Evolutionary conservation across 129 eudicot species (phyloP).

Genomic region (Arctium lappa): DNA sequence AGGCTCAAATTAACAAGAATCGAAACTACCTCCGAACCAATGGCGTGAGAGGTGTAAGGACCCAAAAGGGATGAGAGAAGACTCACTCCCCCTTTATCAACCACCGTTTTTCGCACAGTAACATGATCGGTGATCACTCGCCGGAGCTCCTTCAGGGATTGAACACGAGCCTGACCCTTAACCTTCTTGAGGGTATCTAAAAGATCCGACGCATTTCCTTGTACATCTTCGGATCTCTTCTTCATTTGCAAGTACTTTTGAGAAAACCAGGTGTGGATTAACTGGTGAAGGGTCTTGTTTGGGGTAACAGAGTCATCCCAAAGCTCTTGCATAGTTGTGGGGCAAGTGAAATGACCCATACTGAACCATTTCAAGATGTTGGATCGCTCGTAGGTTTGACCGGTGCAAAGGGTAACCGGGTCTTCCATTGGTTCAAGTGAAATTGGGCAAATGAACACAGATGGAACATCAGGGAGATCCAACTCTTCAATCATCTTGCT

Average conservation of each 20-base stretch:
- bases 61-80: slow-evolving; percentile 37
- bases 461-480: slow-evolving; percentile 44
- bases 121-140: slow-evolving; percentile 32
- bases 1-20: slow-evolving; percentile 48
- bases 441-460: slow-evolving; percentile 63
- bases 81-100: slow-evolving; percentile 37
- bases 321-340: slow-evolving; percentile 69
- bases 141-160: slow-evolving; percentile 38
- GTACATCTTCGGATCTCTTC: slow-evolving; percentile 53
- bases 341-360: slow-evolving; percentile 61
- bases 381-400: slow-evolving; percentile 56
- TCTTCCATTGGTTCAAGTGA: slow-evolving; percentile 63
- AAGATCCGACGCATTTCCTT: slow-evolving; percentile 38
- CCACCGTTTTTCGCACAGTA: slow-evolving; percentile 33
- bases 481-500: slow-evolving; percentile 44
- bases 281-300: slow-evolving; percentile 44
- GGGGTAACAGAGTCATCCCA: slow-evolving; percentile 63
- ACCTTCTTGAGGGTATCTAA: slow-evolving; percentile 39
- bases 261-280: slow-evolving; percentile 50
- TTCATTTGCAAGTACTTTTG: slow-evolving; percentile 49
- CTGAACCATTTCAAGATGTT: slow-evolving; percentile 55
- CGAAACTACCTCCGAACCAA: slow-evolving; percentile 49
- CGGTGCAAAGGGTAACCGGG: slow-evolving; percentile 62
- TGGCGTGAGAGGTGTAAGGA: slow-evolving; percentile 50
- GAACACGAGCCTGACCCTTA: slow-evolving; percentile 54